Base-by-base conservation (phyloP, 176 grass and related monocot species). In the Oryza glumipatula region DNA sequence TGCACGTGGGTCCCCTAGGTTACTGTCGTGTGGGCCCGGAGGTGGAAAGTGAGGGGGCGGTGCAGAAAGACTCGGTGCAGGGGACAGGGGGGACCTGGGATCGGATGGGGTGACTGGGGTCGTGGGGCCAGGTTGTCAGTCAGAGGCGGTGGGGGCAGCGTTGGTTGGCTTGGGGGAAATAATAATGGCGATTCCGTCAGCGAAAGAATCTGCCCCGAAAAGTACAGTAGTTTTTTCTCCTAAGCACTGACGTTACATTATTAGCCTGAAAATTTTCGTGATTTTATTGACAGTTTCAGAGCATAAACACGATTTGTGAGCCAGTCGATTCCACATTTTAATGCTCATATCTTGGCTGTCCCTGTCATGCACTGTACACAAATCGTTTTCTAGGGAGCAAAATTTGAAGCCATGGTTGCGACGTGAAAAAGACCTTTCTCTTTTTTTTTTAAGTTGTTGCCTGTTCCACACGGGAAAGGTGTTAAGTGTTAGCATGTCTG, bases 41-140 rank as follows among this genome's bases (percentile, higher is more conserved):
- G 0, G 44, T 2, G 13, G 2, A 36, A 35, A 9, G 11, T 24
- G 19, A 16, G 45, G 12, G 0, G 0, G 2, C 3, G 81, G 80
- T 74, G 26, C 12, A 52, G 9, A 45, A 47, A 28, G 60, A 60
- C 81, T 10, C 1, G 2, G 81, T 68, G 11, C 60, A 73, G 11
- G 45, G 69, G 32, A 8, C 39, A 2, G 35, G 39, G 39, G 39
- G 39, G 39, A 41, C 4, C 60, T 11, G 78, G 11, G 61, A 58
- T 65, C 14, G 66, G 38, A 36, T 32, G 67, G 32, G 67, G 78
- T 9, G 0, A 8, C 26, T 70, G 72, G 80, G 24, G 56, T 17
- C 3, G 23, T 79, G 67, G 81, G 87, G 15, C 63, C 36, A 74
- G 26, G 14, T 12, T 68, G 60, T 48, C 58, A 21, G 75, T 45